Evolutionary conservation across 2,329 filamentous ascomycete genomes (phyloP), one percentile per base, ranked within the genome.

Genomic region (Penicillium griseofulvum): DNA sequence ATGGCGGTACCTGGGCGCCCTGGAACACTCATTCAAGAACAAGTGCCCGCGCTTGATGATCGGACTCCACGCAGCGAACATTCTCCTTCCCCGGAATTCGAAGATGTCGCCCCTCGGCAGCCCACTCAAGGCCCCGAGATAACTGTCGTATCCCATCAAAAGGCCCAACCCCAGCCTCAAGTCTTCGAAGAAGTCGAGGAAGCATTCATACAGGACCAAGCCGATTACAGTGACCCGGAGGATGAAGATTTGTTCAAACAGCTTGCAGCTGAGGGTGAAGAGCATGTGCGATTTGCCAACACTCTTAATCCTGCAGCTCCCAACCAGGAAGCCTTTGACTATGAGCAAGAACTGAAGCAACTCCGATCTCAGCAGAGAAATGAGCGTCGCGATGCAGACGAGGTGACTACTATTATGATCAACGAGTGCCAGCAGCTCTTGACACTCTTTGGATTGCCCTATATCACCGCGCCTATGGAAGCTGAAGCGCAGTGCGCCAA

Each of bases 381-480:
- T 70, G 94, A 99, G 68, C 87, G 91, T 1, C 85, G 94, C 66
- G 94, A 99, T 70, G 93, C 95, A 0, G 95, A 99, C 66, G 94
- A 99, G 73, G 93, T 99, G 4, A 96, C 92, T 0, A 90, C 96
- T 62, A 88, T 93, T 62, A 99, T 99, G 94, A 86, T 97, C 38
- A 85, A 87, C 0, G 95, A 99, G 74, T 97, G 94, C 61, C 94
- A 99, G 70, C 88, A 94, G 43, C 82, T 99, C 0, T 83, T 99
- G 19, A 83, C 86, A 5, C 83, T 97, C 9, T 99, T 99, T 71
- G 94, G 94, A 0, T 84, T 99, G 11, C 94, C 94, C 0, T 99
- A 99, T 69, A 88, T 99, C 64, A 99, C 93, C 0, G 94, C 94
- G 0, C 95, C 95, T 0, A 97, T 97, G 94, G 94, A 99, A 81